Percentiles rank a stretch among this genome's conserved stretches.
Conservation (phyloP, 192 early-diverging fungal species). For the Coemansia sp. region DNA sequence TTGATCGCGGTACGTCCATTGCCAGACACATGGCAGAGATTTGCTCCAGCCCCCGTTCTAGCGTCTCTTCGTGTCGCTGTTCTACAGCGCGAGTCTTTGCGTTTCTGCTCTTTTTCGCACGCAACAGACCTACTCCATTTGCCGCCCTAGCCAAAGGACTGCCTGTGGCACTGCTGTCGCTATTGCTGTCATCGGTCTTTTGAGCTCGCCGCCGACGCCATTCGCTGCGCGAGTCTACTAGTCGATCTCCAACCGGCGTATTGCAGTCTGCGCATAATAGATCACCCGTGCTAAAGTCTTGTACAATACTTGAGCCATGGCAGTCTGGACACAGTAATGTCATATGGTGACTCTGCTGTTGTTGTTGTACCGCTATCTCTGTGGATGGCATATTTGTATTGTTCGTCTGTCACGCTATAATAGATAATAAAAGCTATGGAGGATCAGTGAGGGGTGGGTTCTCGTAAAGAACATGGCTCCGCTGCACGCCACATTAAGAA, state of each 20-base stretch:
- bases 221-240: constrained; percentile 89
- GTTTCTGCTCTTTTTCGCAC: constrained; percentile 24
- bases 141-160: neutral
- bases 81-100: constrained; percentile 57
- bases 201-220: constrained; percentile 60
- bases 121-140: neutral
- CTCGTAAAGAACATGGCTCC: neutral
- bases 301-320: constrained; percentile 77
- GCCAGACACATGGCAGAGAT: constrained; percentile 78
- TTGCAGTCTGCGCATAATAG: constrained; percentile 92
- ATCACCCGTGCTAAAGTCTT: constrained; percentile 88
- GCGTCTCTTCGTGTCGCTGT: constrained; percentile 69
- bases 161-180: constrained; percentile 71
- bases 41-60: constrained; percentile 74
- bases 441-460: neutral
- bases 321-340: constrained; percentile 75
- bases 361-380: constrained; percentile 14
- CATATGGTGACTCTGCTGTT: constrained; percentile 1
- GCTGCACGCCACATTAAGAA: neutral
- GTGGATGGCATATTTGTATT: constrained; percentile 9
- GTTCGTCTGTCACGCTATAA: neutral
- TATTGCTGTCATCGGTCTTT: constrained; percentile 85
- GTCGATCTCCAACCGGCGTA: constrained; percentile 77
- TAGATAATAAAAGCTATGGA: neutral
- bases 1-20: constrained; percentile 73